Evolutionary conservation across 139 green algal species (phyloP).

Genomic region (Nannochloris sp.): DNA sequence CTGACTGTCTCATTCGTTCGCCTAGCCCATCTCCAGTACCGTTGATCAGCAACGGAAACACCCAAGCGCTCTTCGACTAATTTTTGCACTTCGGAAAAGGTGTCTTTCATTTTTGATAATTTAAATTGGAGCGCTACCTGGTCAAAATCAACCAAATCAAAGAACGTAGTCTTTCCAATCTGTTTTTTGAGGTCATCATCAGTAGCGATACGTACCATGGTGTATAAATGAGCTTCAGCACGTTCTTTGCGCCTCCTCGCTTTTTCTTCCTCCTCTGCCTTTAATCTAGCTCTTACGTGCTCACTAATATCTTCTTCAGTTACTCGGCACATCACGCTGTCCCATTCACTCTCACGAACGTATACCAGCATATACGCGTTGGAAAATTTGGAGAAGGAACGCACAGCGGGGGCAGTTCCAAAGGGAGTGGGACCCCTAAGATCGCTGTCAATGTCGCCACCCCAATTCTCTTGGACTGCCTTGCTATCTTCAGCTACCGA

Average conservation of each 20-base stretch:
- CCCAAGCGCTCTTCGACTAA: slow-evolving; percentile 55
- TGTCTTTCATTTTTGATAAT: slow-evolving; percentile 68
- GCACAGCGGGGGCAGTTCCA: neutral
- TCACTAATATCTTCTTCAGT: slow-evolving; percentile 70
- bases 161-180: slow-evolving; percentile 58
- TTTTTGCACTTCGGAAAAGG: slow-evolving; percentile 70
- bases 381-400: slow-evolving; percentile 46
- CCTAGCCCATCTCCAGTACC: slow-evolving; percentile 81
- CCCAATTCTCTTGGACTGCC: slow-evolving; percentile 89
- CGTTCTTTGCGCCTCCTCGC: slow-evolving; percentile 57
- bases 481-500: slow-evolving; percentile 55
- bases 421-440: neutral
- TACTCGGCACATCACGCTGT: slow-evolving; percentile 69
- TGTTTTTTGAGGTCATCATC: slow-evolving; percentile 60
- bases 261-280: slow-evolving; percentile 70
- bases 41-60: slow-evolving; percentile 67
- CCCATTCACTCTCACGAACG: slow-evolving; percentile 78
- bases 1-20: slow-evolving; percentile 79
- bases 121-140: slow-evolving; percentile 43
- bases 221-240: slow-evolving; percentile 89
- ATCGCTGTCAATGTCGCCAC: slow-evolving; percentile 54
- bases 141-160: slow-evolving; percentile 90
- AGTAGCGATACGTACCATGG: slow-evolving; percentile 45
- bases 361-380: slow-evolving; percentile 99
- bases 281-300: slow-evolving; percentile 61